Evolutionary conservation across 805 yeast genomes (phyloP), one percentile per base, ranked within the genome.

Genomic region (Kluyveromyces nonfermentans): DNA sequence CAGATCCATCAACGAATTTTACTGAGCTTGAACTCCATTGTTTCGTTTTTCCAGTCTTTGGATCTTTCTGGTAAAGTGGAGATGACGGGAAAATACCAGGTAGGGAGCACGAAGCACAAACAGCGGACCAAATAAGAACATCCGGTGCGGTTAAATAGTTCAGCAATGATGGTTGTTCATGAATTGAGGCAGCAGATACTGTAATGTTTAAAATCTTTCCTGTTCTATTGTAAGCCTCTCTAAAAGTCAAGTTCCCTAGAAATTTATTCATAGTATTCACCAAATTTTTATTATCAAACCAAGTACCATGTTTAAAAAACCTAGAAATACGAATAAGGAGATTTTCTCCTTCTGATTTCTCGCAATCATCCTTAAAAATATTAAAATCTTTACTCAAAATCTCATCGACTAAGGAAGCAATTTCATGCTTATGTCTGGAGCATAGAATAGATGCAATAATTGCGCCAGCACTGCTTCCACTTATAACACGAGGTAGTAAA

Each of bases 401-500:
- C 15, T 66, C 57, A 25, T 65, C 71, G 46, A 90, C 65, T 15
- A 86, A 60, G 5, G 64, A 72, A 16, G 70, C 61, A 2, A 80
- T 70, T 61, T 89, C 97, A 28, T 78, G 84, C 46, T 80, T 80
- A 8, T 82, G 75, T 56, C 83, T 86, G 15, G 85, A 81, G 56
- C 96, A 87, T 38, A 93, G 70, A 15, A 93, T 78, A 40, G 95
- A 77, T 16, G 97, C 97, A 38, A 93, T 81, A 42, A 93, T 89
- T 1, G 96, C 88, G 15, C 99, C 99, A 0, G 97, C 95, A 19
- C 96, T 86, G 12, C 95, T 84, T 1, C 99, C 98, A 39, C 95
- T 84, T 14, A 93, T 78, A 32, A 93, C 85, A 40, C 84, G 74
- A 0, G 99, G 99, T 19, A 90, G 67, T 18, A 88, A 67, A 43